Evolutionary conservation across 805 yeast species (phyloP).

Genomic region (Lipomyces orientalis): DNA sequence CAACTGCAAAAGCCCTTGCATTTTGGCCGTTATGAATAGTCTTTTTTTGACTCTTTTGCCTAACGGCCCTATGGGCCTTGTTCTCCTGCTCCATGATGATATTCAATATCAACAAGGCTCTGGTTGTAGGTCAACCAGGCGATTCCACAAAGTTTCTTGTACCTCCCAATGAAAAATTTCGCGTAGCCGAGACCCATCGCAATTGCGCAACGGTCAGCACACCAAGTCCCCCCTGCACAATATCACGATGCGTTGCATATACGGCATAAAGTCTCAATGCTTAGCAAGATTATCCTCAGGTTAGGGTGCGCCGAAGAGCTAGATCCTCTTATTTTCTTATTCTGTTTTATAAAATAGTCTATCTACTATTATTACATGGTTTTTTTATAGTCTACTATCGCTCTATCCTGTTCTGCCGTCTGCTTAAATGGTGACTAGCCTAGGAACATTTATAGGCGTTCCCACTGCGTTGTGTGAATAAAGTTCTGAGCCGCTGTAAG

Average conservation of each 20-base stretch:
- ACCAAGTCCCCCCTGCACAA: conserved; percentile 15
- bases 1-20: conserved; percentile 80
- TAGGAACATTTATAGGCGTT: too few species aligned
- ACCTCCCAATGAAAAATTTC: conserved; percentile 19
- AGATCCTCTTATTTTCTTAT: too few species aligned
- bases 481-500: background rate
- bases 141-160: background rate
- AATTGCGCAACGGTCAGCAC: background rate
- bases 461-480: background rate
- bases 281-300: too few species aligned
- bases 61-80: conserved; percentile 74
- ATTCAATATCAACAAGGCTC: background rate
- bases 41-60: conserved; percentile 29
- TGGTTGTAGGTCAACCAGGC: background rate
- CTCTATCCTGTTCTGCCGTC: too few species aligned
- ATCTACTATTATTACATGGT: too few species aligned
- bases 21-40: conserved; percentile 73
- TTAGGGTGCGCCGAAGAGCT: too few species aligned
- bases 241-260: background rate
- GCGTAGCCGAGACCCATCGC: too few species aligned
- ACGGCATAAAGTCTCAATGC: background rate
- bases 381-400: too few species aligned
- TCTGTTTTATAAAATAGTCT: too few species aligned
- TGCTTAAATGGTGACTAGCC: too few species aligned
- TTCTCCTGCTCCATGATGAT: conserved; percentile 62